Conservation (phyloP, 1,284 basidiomycete genomes). For the Ceratobasidium sp. region DNA sequence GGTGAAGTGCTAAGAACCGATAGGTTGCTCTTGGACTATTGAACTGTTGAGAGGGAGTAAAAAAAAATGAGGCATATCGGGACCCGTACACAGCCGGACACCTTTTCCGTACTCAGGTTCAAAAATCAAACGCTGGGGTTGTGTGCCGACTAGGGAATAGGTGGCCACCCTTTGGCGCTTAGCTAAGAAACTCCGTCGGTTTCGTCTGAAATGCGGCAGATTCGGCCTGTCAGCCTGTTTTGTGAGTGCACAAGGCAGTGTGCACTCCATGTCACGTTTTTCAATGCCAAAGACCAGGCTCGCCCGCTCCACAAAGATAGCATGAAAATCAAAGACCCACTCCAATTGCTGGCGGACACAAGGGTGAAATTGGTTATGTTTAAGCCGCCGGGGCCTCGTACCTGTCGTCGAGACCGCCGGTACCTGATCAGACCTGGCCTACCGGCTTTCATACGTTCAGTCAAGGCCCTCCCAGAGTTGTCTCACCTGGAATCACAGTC, state of each 20-base stretch:
- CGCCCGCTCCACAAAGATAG: neutral
- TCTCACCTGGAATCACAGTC: neutral
- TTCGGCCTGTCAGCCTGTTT: neutral
- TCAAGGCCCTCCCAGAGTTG: no score
- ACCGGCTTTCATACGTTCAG: neutral
- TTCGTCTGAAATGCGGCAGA: constrained; percentile 2
- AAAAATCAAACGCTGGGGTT: neutral
- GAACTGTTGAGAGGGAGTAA: neutral
- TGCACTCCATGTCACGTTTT: neutral
- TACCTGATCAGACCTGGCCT: neutral
- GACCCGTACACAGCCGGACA: neutral
- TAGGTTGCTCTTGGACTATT: neutral
- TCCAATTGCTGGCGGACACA: neutral
- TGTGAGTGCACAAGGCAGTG: neutral
- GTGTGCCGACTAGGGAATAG: constrained; percentile 4
- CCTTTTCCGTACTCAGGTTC: neutral
- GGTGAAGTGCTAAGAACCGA: neutral
- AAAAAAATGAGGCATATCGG: neutral
- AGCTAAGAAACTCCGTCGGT: neutral
- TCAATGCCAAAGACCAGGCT: neutral
- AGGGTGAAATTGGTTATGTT: no score
- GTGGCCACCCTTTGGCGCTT: neutral
- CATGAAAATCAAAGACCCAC: neutral
- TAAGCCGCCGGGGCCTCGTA: neutral
- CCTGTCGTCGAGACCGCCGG: neutral